These are phyloP conservation scores for Alternaria sp. DNA, from an alignment of 2,329 filamentous ascomycete genomes.

Conservation along the genomic window DNA sequence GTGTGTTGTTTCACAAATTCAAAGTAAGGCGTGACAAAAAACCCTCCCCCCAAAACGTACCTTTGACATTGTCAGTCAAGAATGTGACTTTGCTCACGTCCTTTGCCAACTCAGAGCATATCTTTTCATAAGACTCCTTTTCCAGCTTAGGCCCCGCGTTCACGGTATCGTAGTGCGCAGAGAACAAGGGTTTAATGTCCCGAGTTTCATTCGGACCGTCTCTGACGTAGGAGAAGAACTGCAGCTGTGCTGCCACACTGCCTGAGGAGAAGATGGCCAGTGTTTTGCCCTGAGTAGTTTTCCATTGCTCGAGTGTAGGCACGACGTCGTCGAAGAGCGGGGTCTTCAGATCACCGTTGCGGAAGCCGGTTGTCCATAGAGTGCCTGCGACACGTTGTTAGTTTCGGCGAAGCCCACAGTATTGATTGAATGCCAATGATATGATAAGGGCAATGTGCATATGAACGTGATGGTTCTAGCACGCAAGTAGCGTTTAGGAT, in stretches of 20 bases:
- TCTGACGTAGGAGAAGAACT: constrained; percentile 72
- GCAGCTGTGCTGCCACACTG: constrained; percentile 80
- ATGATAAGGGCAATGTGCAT: constrained; percentile 16
- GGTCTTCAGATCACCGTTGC: constrained; percentile 72
- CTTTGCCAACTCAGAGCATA: constrained; percentile 60
- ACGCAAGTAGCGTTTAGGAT: constrained; percentile 4
- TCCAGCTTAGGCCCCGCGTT: constrained; percentile 80
- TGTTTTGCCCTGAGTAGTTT: constrained; percentile 57
- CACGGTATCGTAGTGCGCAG: constrained; percentile 72
- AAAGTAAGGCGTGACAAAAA: neutral
- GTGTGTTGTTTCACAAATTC: constrained; percentile 18
- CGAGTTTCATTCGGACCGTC: constrained; percentile 49
- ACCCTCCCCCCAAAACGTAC: constrained; percentile 36
- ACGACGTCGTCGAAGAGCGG: constrained; percentile 78
- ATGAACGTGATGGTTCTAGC: constrained; percentile 3
- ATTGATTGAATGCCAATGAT: neutral
- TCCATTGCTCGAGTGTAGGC: constrained; percentile 69
- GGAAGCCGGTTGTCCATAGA: constrained; percentile 79
- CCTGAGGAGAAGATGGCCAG: constrained; percentile 84
- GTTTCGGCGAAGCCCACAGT: constrained; percentile 18
- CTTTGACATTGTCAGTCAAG: constrained; percentile 78
- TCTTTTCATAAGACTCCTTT: constrained; percentile 70
- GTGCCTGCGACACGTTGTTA: constrained; percentile 59
- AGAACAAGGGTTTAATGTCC: constrained; percentile 50
- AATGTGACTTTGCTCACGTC: constrained; percentile 71